phyloP scores from a whole-genome alignment of 2,329 filamentous ascomycete species.

The Cercospora brassicicola region DNA sequence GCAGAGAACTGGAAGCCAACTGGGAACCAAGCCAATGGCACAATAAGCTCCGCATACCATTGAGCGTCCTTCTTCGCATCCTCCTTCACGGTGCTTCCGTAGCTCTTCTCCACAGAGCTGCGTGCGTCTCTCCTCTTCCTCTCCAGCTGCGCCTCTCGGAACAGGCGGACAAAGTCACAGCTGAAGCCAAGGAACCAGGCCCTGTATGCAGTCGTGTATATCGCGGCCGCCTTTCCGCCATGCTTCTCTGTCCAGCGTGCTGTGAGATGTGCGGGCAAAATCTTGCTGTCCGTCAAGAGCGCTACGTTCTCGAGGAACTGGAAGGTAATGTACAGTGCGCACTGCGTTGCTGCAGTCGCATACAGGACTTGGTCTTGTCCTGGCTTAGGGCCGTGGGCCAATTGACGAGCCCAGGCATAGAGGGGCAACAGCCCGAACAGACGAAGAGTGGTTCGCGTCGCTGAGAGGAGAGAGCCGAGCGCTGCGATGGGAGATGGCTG shows the following conservation, averaged over 20 bases:
- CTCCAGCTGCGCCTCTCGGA: slow-evolving; percentile 47
- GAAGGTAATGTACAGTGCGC: slow-evolving; percentile 46
- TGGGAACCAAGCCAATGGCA: slow-evolving; percentile 47
- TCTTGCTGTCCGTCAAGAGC: slow-evolving; percentile 45
- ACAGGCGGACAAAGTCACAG: slow-evolving; percentile 47
- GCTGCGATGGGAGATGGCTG: slow-evolving; percentile 37
- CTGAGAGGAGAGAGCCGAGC: slow-evolving; percentile 44
- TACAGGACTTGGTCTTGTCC: slow-evolving; percentile 47
- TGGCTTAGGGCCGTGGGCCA: slow-evolving; percentile 44
- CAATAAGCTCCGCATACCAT: slow-evolving; percentile 48
- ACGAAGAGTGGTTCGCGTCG: slow-evolving; percentile 47
- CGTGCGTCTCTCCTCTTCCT: slow-evolving; percentile 35
- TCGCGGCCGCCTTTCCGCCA: slow-evolving; percentile 39
- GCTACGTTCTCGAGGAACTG: slow-evolving; percentile 48
- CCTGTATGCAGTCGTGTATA: slow-evolving; percentile 46
- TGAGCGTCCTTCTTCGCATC: slow-evolving; percentile 44
- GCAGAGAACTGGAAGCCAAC: slow-evolving; percentile 46
- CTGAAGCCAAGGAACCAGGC: slow-evolving; percentile 47
- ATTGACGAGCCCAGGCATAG: slow-evolving; percentile 48
- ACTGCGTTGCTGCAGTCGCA: slow-evolving; percentile 45
- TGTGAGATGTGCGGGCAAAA: slow-evolving; percentile 41
- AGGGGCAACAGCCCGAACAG: slow-evolving; percentile 47
- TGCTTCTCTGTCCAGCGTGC: slow-evolving; percentile 38
- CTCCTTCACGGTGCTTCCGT: slow-evolving; percentile 35
- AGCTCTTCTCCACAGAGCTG: slow-evolving; percentile 29